phyloP scores from a whole-genome alignment of 371 early-diverging fungal genomes.

The Apophysomyces ossiformis region DNA sequence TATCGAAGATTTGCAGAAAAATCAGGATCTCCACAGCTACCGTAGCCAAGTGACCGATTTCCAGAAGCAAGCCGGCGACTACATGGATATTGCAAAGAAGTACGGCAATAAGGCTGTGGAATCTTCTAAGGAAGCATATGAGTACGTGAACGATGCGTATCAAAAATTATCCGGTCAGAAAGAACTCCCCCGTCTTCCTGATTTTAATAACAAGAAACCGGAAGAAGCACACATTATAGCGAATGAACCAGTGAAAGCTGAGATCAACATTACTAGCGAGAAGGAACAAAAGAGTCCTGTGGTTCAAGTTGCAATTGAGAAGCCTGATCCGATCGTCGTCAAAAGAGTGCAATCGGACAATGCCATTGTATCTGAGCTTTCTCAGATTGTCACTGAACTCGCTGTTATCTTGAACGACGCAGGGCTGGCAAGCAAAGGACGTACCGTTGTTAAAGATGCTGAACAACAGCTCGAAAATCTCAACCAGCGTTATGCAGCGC shows the following conservation, averaged over 20 bases:
- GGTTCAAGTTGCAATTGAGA: constrained; percentile 20
- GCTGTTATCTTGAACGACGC: constrained; percentile 39
- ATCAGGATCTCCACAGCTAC: constrained; percentile 25
- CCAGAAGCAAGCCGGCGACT: constrained; percentile 27
- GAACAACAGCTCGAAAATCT: constrained; percentile 27
- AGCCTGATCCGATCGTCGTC: constrained; percentile 27
- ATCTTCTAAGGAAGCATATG: constrained; percentile 24
- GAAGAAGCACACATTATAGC: constrained; percentile 7
- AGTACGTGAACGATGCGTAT: constrained; percentile 29
- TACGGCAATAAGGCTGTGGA: constrained; percentile 29
- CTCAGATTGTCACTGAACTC: constrained; percentile 30
- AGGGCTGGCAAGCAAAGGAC: constrained; percentile 31
- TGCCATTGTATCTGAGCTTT: constrained; percentile 28
- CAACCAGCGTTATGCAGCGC: constrained; percentile 20
- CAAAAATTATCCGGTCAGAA: constrained; percentile 28
- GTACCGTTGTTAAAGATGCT: constrained; percentile 31
- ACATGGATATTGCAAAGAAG: constrained; percentile 20
- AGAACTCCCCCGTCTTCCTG: constrained; percentile 14
- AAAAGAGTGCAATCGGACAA: constrained; percentile 25
- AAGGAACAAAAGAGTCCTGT: constrained; percentile 12
- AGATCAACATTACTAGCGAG: constrained; percentile 17
- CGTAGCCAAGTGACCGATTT: constrained; percentile 19
- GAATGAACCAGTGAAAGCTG: not conserved
- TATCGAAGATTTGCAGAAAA: constrained; percentile 30
- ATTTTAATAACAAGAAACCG: constrained; percentile 7